These are phyloP conservation scores for Suillus lakei DNA, from an alignment of 768 basidiomycete species.

Conservation along the genomic window DNA sequence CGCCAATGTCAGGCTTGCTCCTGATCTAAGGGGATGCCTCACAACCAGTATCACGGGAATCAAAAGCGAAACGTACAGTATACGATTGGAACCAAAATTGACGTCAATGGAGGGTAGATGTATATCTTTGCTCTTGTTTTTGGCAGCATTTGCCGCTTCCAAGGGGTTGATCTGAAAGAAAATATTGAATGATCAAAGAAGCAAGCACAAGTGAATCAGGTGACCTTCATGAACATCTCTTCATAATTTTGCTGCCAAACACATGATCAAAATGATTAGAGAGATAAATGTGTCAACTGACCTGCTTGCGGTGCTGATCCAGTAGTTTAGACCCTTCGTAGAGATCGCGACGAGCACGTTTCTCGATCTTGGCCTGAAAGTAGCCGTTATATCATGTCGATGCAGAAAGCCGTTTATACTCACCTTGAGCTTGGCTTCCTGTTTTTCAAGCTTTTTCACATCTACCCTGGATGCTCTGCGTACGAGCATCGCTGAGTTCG, in stretches of 20 bases:
- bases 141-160: constrained; percentile 73
- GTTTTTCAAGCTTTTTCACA: constrained; percentile 94
- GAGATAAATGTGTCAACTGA: constrained; percentile 29
- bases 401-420: constrained; percentile 3
- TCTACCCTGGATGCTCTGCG: constrained; percentile 87
- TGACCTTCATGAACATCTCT: constrained; percentile 97
- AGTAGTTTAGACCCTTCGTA: constrained; percentile 97
- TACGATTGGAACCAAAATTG: constrained; percentile 93
- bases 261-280: constrained; percentile 10
- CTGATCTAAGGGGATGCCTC: constrained; percentile 55
- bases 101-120: constrained; percentile 95
- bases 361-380: constrained; percentile 91
- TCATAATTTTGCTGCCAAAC: constrained; percentile 87
- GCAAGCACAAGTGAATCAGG: background rate
- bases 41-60: background rate
- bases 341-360: constrained; percentile 85
- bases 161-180: constrained; percentile 82
- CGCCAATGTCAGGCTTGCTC: constrained; percentile 85
- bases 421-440: constrained; percentile 94
- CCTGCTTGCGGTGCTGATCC: constrained; percentile 91
- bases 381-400: constrained; percentile 1
- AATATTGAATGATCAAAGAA: background rate
- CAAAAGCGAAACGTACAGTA: constrained; percentile 59
- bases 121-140: constrained; percentile 98
- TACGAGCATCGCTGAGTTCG: constrained; percentile 14